Evolutionary conservation across 208 protist species (phyloP), one percentile per base, ranked within the genome.

Genomic region (Acanthamoeba triangularis): DNA sequence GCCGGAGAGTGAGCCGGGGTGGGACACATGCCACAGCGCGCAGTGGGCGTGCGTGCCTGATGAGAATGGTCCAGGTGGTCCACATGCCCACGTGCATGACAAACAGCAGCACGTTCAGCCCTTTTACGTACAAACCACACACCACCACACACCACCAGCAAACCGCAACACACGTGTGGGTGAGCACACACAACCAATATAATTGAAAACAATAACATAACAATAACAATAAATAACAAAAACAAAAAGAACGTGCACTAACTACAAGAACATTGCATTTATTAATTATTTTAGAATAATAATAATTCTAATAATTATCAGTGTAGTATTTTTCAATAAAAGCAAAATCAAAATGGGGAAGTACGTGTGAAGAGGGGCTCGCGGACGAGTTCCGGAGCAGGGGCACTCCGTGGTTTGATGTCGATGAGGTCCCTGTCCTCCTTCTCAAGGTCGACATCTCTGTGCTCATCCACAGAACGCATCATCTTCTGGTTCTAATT

Each of bases 51-150:
- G 65, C 23, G 11, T n/a, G 65, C 78, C 41, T 87, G 78, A 87
- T 87, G 78, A 47, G 49, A 28, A 87, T 59, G 52, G 44, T 92
- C 85, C 56, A 59, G n/a, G 52, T 49, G 18, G 52, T 69, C 56
- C 85, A 59, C 85, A 72, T 92, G 85, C 30, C 41, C 33, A 72
- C 85, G 30, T 92, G 44, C 35, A 72, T 59, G 14, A 35, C 37
- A 56, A 87, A 87, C 28, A 87, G 78, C 37, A 87, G 30, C 78
- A 87, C 78, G 30, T 92, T 92, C 33, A n/a, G 10, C 23, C 52
- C 52, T 92, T 18, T 41, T 41, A n/a, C 37, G 37, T 41, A 41
- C 37, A n/a, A n/a, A n/a, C n/a, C n/a, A n/a, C n/a, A n/a, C 37
- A 41, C 37, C 37, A 41, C 37, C 37, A 41, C 37, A 3, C 37